A percentile compares a stretch with the other conserved stretches of the same genome.
These are phyloP conservation scores for Lipomyces mesembrius DNA, from an alignment of 805 yeast species.

Conservation along the genomic window DNA sequence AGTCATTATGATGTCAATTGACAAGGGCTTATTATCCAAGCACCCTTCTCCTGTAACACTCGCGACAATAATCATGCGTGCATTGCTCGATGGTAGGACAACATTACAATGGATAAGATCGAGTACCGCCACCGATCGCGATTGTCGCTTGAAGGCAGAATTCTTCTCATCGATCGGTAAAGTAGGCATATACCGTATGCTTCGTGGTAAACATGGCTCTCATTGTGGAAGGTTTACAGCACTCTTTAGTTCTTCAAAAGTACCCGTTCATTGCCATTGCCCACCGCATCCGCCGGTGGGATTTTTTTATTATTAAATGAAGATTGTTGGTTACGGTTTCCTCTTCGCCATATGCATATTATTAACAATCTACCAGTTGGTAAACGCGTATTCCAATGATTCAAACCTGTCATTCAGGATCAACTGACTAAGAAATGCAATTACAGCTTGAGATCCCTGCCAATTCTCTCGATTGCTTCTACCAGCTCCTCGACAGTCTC, in stretches of 20 bases:
- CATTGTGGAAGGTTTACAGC: too few species aligned
- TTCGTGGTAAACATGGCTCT: background rate
- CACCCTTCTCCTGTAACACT: too few species aligned
- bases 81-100: too few species aligned
- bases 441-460: constrained; percentile 36
- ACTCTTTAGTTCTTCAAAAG: background rate
- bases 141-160: background rate
- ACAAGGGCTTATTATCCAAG: too few species aligned
- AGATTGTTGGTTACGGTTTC: background rate
- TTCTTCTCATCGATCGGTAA: background rate
- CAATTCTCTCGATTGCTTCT: constrained; percentile 48
- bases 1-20: background rate
- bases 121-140: background rate
- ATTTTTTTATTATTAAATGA: too few species aligned
- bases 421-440: background rate
- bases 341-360: background rate
- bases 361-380: background rate
- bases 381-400: background rate
- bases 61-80: too few species aligned
- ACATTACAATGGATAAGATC: too few species aligned
- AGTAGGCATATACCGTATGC: background rate
- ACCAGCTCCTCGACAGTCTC: constrained; percentile 54
- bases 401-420: background rate
- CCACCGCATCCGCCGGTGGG: background rate
- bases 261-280: too few species aligned